Evolutionary conservation across 2,329 filamentous ascomycete species (phyloP).

Genomic region (Diaporthe australafricana): DNA sequence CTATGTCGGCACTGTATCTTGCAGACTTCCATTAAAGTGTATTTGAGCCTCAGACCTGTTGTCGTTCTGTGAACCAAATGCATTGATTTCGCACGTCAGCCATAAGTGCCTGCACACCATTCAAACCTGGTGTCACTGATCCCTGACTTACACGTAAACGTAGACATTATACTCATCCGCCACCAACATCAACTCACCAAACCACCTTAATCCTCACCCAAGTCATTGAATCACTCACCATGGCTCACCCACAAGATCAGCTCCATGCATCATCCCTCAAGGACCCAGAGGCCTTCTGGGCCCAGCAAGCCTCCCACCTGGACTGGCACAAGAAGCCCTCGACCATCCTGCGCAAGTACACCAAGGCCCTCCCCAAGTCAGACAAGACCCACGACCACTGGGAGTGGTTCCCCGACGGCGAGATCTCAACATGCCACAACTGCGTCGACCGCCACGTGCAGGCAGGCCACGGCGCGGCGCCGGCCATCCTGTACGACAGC

Average conservation of each 20-base stretch:
- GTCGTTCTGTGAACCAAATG: too few species aligned
- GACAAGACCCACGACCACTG: slow-evolving; percentile 79
- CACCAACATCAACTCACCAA: neutral
- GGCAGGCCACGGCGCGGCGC: slow-evolving; percentile 77
- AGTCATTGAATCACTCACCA: slow-evolving; percentile 32
- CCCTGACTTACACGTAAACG: neutral
- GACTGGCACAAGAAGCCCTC: slow-evolving; percentile 84
- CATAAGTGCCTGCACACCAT: neutral
- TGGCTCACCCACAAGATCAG: slow-evolving; percentile 61
- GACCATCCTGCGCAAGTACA: slow-evolving; percentile 67
- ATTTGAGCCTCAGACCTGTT: slow-evolving; percentile 5
- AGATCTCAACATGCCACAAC: slow-evolving; percentile 93
- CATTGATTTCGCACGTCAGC: neutral
- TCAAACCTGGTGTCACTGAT: neutral
- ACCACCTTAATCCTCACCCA: neutral
- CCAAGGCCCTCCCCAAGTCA: slow-evolving; percentile 69
- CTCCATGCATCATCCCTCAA: slow-evolving; percentile 68
- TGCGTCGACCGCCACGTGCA: slow-evolving; percentile 91
- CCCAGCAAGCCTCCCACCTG: slow-evolving; percentile 77
- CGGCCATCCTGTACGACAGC: slow-evolving; percentile 89
- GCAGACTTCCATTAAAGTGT: neutral
- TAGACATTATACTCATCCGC: neutral
- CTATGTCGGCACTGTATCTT: slow-evolving; percentile 5
- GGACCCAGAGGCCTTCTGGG: slow-evolving; percentile 82
- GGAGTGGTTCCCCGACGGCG: slow-evolving; percentile 90